Conservation (phyloP, 257 asterid genomes). For the Rehmannia glutinosa region DNA sequence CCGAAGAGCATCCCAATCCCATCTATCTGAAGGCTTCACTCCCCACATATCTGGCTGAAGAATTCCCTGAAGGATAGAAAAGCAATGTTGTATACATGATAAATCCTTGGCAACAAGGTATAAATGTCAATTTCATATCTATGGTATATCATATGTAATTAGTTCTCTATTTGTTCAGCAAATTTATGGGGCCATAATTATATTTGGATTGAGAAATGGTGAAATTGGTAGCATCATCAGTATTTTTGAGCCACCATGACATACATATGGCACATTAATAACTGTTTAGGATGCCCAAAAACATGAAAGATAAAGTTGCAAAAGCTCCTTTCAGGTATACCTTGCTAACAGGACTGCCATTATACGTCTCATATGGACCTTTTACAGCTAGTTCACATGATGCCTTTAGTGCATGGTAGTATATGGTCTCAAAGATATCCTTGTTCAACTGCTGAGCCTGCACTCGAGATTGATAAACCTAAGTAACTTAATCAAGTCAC, state of each 20-base stretch:
- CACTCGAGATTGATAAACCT: background rate
- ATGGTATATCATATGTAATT: background rate
- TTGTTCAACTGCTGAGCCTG: constrained; percentile 97
- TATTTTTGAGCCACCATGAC: background rate
- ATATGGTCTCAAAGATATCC: constrained; percentile 94
- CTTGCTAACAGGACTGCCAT: constrained; percentile 94
- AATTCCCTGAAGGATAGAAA: constrained; percentile 53
- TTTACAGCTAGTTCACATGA: constrained; percentile 76
- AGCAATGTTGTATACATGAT: background rate
- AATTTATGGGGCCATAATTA: background rate
- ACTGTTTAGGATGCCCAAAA: background rate
- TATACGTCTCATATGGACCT: constrained; percentile 82
- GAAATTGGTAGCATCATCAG: background rate
- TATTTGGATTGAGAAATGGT: background rate
- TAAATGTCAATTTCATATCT: background rate
- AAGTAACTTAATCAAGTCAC: background rate
- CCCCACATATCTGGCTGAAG: constrained; percentile 99
- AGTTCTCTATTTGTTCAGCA: background rate
- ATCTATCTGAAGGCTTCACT: constrained; percentile 68
- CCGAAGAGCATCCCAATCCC: constrained; percentile 90
- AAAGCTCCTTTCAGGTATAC: constrained; percentile 38
- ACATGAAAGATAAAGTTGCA: background rate
- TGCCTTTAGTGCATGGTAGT: constrained; percentile 85
- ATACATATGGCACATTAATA: background rate
- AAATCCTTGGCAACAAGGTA: background rate